Evolutionary conservation across 1,139 yeast genomes (phyloP).

Genomic region (Zygosaccharomyces pseudobailii): DNA sequence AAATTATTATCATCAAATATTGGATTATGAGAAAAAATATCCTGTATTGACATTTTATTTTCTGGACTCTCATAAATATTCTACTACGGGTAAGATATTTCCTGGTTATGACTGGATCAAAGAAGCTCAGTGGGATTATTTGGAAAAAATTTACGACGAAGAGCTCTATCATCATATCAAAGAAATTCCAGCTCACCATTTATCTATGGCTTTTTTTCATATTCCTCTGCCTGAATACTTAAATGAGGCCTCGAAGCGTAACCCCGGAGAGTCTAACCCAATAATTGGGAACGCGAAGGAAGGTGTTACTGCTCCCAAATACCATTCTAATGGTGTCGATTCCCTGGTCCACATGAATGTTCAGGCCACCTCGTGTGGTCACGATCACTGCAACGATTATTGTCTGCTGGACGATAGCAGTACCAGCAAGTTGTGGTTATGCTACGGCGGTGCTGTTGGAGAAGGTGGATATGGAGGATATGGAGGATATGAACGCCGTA

Average conservation of each 20-base stretch:
- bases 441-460: slow-evolving; percentile 91
- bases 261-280: slow-evolving; percentile 34
- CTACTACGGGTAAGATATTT: slow-evolving; percentile 55
- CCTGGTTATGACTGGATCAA: slow-evolving; percentile 89
- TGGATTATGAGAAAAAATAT: slow-evolving; percentile 32
- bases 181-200: slow-evolving; percentile 36
- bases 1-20: slow-evolving; percentile 52
- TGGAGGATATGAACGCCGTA: slow-evolving; percentile 73
- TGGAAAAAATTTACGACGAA: slow-evolving; percentile 41
- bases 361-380: slow-evolving; percentile 74
- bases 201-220: slow-evolving; percentile 89
- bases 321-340: slow-evolving; percentile 61
- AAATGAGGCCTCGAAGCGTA: slow-evolving; percentile 35
- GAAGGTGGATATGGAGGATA: slow-evolving; percentile 95
- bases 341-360: slow-evolving; percentile 61
- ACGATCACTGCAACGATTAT: slow-evolving; percentile 91
- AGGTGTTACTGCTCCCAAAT: slow-evolving; percentile 70
- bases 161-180: slow-evolving; percentile 17
- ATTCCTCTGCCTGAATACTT: slow-evolving; percentile 85
- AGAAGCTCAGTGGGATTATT: slow-evolving; percentile 61
- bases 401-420: slow-evolving; percentile 48
- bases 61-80: slow-evolving; percentile 75
- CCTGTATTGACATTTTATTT: slow-evolving; percentile 63
- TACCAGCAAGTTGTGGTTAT: slow-evolving; percentile 63
- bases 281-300: slow-evolving; percentile 62